phyloP scores from a whole-genome alignment of 495 filamentous ascomycete species.

The Lasiosphaeria ovina region DNA sequence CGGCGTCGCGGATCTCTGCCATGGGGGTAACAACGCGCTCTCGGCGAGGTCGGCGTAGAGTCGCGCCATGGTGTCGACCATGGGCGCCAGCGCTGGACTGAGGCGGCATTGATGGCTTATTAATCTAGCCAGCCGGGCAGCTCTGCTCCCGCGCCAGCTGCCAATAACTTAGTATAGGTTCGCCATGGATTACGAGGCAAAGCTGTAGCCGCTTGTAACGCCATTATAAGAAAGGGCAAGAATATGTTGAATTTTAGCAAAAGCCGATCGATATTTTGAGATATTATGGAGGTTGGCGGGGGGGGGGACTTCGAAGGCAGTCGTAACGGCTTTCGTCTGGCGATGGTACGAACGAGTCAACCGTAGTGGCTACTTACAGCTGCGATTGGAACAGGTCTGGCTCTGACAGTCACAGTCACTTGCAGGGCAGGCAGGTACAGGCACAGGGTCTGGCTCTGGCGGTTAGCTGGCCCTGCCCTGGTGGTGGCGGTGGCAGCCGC shows the following conservation, averaged over 20 bases:
- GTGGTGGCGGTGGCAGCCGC: not conserved
- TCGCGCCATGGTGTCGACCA: too few species aligned
- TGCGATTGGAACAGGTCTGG: not conserved
- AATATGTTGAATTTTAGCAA: not conserved
- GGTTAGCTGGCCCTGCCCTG: not conserved
- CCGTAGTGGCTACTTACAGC: not conserved
- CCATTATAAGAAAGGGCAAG: not conserved
- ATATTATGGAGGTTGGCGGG: not conserved
- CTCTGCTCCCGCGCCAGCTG: not conserved
- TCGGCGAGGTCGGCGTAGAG: too few species aligned
- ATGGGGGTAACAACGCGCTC: too few species aligned
- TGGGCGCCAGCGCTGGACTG: not conserved
- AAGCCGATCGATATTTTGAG: not conserved
- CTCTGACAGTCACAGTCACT: too few species aligned
- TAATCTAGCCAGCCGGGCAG: not conserved
- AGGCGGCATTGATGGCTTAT: not conserved
- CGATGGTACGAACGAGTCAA: not conserved
- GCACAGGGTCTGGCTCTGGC: too few species aligned
- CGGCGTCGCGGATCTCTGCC: too few species aligned
- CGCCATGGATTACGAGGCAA: not conserved
- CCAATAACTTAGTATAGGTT: not conserved
- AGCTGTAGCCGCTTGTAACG: not conserved
- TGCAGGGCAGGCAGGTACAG: too few species aligned
- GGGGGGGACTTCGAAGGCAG: not conserved
- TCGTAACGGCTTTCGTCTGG: not conserved